A percentile compares a stretch with the other conserved stretches of the same genome.
Conservation (phyloP, 179 eudicot genomes). For the Pouteria campechiana region DNA sequence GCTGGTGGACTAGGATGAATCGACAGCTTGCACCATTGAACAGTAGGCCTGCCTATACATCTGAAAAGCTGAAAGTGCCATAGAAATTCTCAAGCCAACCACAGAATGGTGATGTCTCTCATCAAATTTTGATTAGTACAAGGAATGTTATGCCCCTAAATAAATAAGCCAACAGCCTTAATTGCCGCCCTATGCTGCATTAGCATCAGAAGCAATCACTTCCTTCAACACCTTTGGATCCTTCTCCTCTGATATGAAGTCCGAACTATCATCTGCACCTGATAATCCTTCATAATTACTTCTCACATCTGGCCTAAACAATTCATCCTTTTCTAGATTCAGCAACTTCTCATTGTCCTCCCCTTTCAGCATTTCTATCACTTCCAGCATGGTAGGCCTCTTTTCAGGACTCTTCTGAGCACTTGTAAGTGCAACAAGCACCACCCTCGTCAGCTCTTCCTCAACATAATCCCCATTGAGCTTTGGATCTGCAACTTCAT, state of each 20-base stretch:
- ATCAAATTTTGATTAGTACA: too few relatives aligned
- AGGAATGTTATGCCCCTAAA: too few relatives aligned
- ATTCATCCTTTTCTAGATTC: not conserved
- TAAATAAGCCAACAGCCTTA: too few relatives aligned
- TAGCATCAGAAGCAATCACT: too few relatives aligned
- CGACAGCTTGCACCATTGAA: too few relatives aligned
- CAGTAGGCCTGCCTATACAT: too few relatives aligned
- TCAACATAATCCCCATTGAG: slow-evolving; percentile 3
- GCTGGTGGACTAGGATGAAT: too few relatives aligned
- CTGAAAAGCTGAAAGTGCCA: too few relatives aligned
- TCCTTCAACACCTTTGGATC: too few relatives aligned
- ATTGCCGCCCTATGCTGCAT: too few relatives aligned
- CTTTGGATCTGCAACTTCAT: slow-evolving; percentile 9
- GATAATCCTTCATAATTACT: slow-evolving; percentile 3
- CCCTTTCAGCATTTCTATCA: slow-evolving; percentile 1
- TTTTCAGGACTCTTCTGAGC: slow-evolving; percentile 6
- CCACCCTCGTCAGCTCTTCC: slow-evolving; percentile 4
- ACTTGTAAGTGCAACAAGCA: slow-evolving; percentile 2
- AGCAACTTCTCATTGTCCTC: not conserved
- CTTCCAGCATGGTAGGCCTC: slow-evolving; percentile 9
- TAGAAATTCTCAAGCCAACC: too few relatives aligned
- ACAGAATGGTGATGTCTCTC: too few relatives aligned
- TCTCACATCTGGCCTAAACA: not conserved
- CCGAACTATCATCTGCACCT: slow-evolving; percentile 24
- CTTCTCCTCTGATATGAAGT: slow-evolving; percentile 40